Base-by-base conservation (phyloP, 768 basidiomycete genomes). In the Boletus rufocinnamomeus region DNA sequence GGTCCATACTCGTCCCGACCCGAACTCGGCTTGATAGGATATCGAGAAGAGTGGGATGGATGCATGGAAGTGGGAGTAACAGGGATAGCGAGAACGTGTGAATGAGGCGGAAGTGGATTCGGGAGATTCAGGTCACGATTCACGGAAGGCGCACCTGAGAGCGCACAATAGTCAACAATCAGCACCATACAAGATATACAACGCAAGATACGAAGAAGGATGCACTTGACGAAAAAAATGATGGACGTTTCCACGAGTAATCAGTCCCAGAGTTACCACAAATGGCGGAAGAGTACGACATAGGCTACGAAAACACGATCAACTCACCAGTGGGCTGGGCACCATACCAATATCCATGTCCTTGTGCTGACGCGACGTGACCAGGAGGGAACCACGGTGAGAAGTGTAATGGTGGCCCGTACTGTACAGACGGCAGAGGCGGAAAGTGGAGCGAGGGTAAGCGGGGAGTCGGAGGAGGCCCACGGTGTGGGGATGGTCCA, bases 331-430 rank as follows among this genome's bases (percentile, higher is more conserved):
- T 45, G 6, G 59, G 46, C n/a, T 54, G 63, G 5, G 57, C 5
- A 37, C 63, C 56, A 51, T 61, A 69, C 69, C 69, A 69, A 57
- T 56, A 65, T 23, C 63, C 66, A 32, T 66, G 57, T 9, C 66
- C 59, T 49, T 60, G 68, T 45, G 43, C 51, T 11, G 62, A 51
- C 3, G 49, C 30, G 28, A 55, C 56, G 7, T 47, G 59, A 45
- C 57, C 44, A 27, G 50, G 50, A 23, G 66, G 63, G 37, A 66
- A 54, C 57, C 66, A 69, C 0, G 66, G 38, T 4, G 67, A 50
- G 28, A 60, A 58, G 1, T 62, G 67, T 17, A 52, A 11, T 11
- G 62, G 56, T 19, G 69, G 56, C 0, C 43, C 65, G 52, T 52
- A 62, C 4, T 54, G 68, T 4, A 52, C 30, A 4, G 59, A 32